Evolutionary conservation across 2,329 filamentous ascomycete species (phyloP), one percentile per base, ranked within the genome.

Genomic region (Penicillium brevicompactum): DNA sequence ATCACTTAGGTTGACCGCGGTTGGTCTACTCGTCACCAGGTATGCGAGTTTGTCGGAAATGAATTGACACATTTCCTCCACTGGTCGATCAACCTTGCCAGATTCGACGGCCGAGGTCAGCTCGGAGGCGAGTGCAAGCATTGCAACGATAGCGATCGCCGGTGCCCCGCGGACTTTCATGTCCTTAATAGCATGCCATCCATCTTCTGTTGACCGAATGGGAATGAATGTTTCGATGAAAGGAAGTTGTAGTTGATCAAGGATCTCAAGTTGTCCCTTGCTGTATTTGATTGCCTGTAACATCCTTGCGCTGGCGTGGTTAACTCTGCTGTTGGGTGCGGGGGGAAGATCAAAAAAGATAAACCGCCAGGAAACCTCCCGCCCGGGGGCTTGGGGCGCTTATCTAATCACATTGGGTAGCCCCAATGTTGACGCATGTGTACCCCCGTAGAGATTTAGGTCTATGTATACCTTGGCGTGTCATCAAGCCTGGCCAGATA

Each of bases 121-220:
- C 73, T 97, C 93, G 8, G 96, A 90, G 1, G 92, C 92, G 34
- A 97, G 84, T 2, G 90, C 88, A 32, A 99, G 83, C 18, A 90
- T 90, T 21, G 94, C 94, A n/a, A 99, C 94, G 61, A 99, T 97
- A 43, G 94, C 94, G 72, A 99, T 99, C 44, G 94, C 94, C 0
- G 94, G 94, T 5, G 94, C 94, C 40, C 91, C 89, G 49, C 85
- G 80, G 14, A 81, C 79, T 61, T 83, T 82, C 85, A 88, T 88
- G 47, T 84, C 80, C 65, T 83, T 85, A 69, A 88, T 87, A 5
- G 84, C 84, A 68, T 85, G 80, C 84, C 84, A 87, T 54, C 82
- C 85, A 74, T 87, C 84, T 66, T 83, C 78, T 47, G 79, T 77
- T 34, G 78, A 79, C 53, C 71, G 72, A 58, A 87, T 77, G 45